These are phyloP conservation scores for Pythium pyrilobum DNA, from an alignment of 352 stramenopile species.

Conservation along the genomic window DNA sequence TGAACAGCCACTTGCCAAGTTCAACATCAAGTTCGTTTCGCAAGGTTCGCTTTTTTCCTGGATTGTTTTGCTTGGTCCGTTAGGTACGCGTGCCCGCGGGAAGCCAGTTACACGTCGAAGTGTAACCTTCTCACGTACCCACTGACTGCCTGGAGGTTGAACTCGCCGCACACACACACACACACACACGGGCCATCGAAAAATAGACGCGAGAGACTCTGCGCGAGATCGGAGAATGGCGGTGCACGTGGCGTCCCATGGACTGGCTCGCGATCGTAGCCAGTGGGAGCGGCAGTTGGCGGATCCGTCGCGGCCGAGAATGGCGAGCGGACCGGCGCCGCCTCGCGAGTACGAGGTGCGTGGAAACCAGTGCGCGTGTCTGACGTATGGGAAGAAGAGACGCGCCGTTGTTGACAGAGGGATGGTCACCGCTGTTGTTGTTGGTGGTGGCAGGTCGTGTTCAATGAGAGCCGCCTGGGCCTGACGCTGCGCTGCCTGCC, in stretches of 20 bases:
- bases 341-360: background rate
- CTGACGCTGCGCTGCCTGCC: conserved; percentile 20
- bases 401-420: background rate
- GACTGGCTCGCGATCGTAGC: background rate
- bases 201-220: background rate
- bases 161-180: too few species aligned
- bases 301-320: background rate
- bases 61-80: too few species aligned
- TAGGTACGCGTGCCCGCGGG: too few species aligned
- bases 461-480: conserved; percentile 18
- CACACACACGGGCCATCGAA: too few species aligned
- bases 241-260: background rate
- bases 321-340: background rate
- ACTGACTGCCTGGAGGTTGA: too few species aligned
- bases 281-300: background rate
- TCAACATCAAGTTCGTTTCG: conserved; percentile 13
- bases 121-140: too few species aligned
- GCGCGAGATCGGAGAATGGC: background rate
- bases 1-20: conserved; percentile 12
- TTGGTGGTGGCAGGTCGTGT: conserved; percentile 18
- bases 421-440: too few species aligned
- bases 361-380: background rate
- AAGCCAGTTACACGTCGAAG: background rate
- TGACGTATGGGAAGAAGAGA: too few species aligned
- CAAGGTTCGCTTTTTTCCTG: background rate